Conservation (phyloP, 495 filamentous ascomycete genomes). For the Hypoxylon fuscum region DNA sequence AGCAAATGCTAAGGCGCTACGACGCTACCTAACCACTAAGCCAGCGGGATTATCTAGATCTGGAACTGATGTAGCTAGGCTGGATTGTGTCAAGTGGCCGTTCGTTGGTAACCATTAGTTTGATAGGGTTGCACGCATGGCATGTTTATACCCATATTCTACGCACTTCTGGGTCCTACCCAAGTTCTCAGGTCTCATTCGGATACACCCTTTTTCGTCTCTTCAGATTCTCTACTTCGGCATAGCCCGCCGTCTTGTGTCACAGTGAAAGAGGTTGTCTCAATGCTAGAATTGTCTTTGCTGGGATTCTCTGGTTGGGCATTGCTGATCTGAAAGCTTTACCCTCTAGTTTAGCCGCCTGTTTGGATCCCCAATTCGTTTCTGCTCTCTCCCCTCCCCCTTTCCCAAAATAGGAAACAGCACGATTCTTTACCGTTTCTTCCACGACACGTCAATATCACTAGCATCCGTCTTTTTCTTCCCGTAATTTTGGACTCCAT, state of each 20-base stretch:
- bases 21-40: conserved; percentile 18
- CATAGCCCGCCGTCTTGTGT: conserved; percentile 35
- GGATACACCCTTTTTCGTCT: conserved; percentile 15
- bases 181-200: conserved; percentile 21
- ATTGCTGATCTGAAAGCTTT: conserved; percentile 28
- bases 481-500: conserved; percentile 36
- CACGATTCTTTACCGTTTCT: conserved; percentile 27
- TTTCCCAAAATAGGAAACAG: conserved; percentile 30
- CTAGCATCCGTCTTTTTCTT: conserved; percentile 20
- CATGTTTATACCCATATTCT: conserved; percentile 37
- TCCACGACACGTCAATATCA: conserved; percentile 22
- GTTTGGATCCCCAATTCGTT: conserved; percentile 24
- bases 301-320: conserved; percentile 31
- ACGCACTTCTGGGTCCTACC: conserved; percentile 24
- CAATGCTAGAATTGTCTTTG: conserved; percentile 22
- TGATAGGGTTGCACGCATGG: conserved; percentile 37
- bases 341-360: conserved; percentile 39
- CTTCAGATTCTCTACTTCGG: conserved; percentile 17
- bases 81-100: conserved; percentile 19
- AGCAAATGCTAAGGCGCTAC: conserved; percentile 25
- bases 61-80: conserved; percentile 15
- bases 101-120: conserved; percentile 24
- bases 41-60: conserved; percentile 35
- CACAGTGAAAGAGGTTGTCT: conserved; percentile 23
- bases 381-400: conserved; percentile 21